Conservation (phyloP, 78 protist genomes). For the Ministeria vibrans region DNA sequence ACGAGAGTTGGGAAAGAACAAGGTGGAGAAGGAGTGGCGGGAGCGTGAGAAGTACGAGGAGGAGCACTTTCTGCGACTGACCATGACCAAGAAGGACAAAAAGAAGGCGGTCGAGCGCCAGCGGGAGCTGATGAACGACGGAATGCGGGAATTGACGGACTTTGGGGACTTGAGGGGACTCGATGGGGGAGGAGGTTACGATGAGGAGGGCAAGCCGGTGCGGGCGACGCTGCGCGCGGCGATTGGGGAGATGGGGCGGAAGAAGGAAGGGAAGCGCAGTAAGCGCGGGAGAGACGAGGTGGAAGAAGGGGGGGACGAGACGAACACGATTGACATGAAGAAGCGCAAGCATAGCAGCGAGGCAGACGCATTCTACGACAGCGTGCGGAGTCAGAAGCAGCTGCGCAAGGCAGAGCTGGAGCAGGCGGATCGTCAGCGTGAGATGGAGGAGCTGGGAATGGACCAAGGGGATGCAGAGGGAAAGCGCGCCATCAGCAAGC, state of each 20-base stretch:
- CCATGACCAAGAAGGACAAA: neutral
- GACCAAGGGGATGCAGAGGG: slow-evolving; percentile 25
- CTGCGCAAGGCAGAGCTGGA: neutral
- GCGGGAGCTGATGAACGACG: neutral
- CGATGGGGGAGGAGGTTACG: neutral
- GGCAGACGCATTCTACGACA: neutral
- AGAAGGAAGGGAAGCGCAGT: neutral
- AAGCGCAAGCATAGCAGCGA: slow-evolving; percentile 1
- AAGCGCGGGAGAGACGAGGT: neutral
- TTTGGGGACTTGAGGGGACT: neutral
- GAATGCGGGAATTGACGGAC: neutral
- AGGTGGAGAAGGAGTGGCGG: slow-evolving; percentile 3
- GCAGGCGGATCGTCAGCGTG: too few species aligned
- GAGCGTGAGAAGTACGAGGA: slow-evolving; percentile 19
- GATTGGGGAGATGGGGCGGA: neutral
- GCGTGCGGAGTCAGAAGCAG: neutral
- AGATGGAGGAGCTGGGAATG: too few species aligned
- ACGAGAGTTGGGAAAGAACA: too few species aligned
- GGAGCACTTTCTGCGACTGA: slow-evolving; percentile 13
- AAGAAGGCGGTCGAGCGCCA: neutral
- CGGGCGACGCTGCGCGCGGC: neutral
- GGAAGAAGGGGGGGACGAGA: neutral
- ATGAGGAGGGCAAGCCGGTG: neutral
- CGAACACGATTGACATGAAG: neutral
- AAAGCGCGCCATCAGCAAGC: slow-evolving; percentile 28